Evolutionary conservation across 1,139 yeast genomes (phyloP).

Genomic region (Scheffersomyces lignicola): DNA sequence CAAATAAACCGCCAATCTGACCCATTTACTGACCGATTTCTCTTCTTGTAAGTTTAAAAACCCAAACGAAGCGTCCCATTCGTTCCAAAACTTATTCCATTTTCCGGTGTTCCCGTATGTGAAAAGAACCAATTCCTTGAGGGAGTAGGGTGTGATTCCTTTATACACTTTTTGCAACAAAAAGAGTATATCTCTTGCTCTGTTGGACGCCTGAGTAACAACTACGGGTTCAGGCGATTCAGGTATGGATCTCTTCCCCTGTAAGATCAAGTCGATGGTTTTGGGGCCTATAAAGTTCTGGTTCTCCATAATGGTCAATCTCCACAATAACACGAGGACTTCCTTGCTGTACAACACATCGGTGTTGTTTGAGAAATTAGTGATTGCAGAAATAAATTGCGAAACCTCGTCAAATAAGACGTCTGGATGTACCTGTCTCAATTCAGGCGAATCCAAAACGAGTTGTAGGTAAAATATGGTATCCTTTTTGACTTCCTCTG

Average conservation of each 20-base stretch:
- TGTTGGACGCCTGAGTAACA: constrained; percentile 22
- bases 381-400: constrained; percentile 25
- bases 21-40: constrained; percentile 26
- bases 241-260: constrained; percentile 8
- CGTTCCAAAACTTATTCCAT: constrained; percentile 43
- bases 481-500: constrained; percentile 26
- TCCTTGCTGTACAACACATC: constrained; percentile 26
- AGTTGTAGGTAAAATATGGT: constrained; percentile 30
- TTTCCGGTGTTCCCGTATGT: constrained; percentile 41
- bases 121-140: constrained; percentile 34
- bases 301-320: constrained; percentile 21
- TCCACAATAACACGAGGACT: constrained; percentile 38
- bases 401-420: constrained; percentile 24
- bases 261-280: constrained; percentile 18
- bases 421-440: constrained; percentile 15
- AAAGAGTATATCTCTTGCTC: constrained; percentile 32
- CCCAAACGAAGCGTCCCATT: constrained; percentile 31
- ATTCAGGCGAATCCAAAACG: constrained; percentile 34
- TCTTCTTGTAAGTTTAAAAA: constrained; percentile 12
- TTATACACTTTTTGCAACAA: constrained; percentile 18
- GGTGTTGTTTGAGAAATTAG: constrained; percentile 27
- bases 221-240: neutral
- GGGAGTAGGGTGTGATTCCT: constrained; percentile 15
- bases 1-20: constrained; percentile 35
- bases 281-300: constrained; percentile 23